Evolutionary conservation across 768 basidiomycete species (phyloP).

Genomic region (Myochromella boudieri): DNA sequence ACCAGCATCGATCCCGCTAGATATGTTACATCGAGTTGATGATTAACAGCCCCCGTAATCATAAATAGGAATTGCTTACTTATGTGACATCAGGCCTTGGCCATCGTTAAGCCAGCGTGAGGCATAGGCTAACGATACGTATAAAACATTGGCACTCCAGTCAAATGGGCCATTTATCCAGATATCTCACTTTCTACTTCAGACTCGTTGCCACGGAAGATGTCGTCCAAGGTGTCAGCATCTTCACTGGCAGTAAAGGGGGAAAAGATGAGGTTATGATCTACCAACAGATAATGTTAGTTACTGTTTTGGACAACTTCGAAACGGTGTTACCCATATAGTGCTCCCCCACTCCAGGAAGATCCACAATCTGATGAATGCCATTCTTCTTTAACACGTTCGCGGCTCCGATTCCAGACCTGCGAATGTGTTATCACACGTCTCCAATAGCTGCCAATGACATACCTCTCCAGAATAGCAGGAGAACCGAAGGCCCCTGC

Average conservation of each 20-base stretch:
- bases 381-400: slow-evolving; percentile 44
- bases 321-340: slow-evolving; percentile 41
- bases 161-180: background rate
- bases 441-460: background rate
- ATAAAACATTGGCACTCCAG: background rate
- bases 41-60: background rate
- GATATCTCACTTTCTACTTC: slow-evolving; percentile 39
- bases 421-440: slow-evolving; percentile 9
- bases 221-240: slow-evolving; percentile 47
- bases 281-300: slow-evolving; percentile 20
- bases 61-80: slow-evolving; percentile 31
- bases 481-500: slow-evolving; percentile 58
- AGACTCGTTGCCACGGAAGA: slow-evolving; percentile 39
- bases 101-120: slow-evolving; percentile 16
- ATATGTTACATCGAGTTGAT: no score
- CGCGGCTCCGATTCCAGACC: slow-evolving; percentile 65
- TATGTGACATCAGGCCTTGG: slow-evolving; percentile 44
- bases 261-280: slow-evolving; percentile 37
- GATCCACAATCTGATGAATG: slow-evolving; percentile 53
- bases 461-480: slow-evolving; percentile 49
- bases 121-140: slow-evolving; percentile 10
- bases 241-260: slow-evolving; percentile 45
- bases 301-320: background rate
- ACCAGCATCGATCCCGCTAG: slow-evolving; percentile 53
- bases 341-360: slow-evolving; percentile 78